phyloP scores from a whole-genome alignment of 2,329 filamentous ascomycete genomes.

The Cercospora canescens region DNA sequence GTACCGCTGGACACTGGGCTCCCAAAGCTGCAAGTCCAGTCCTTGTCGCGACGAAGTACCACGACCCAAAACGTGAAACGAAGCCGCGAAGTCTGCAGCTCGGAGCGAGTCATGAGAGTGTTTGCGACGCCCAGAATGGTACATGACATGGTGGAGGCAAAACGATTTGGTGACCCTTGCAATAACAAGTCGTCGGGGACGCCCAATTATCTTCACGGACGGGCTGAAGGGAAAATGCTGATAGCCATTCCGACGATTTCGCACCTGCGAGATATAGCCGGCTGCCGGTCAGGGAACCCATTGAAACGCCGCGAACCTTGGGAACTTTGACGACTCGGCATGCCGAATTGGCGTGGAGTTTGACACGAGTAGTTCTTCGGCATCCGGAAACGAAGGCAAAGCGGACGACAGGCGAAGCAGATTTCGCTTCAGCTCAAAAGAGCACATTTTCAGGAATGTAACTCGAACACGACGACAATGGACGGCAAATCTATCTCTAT shows the following conservation, averaged over 20 bases:
- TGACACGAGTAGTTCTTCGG: background rate
- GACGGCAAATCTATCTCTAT: background rate
- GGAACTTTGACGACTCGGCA: background rate
- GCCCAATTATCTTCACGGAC: too few species aligned
- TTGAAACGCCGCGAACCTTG: background rate
- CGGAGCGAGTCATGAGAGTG: background rate
- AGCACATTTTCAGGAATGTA: background rate
- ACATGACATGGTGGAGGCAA: background rate
- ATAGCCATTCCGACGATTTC: background rate
- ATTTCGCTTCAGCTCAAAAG: background rate
- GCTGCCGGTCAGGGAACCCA: background rate
- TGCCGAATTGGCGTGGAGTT: background rate
- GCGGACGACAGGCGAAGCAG: background rate
- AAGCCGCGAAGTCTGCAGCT: background rate
- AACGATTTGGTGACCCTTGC: too few species aligned
- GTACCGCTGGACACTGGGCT: background rate
- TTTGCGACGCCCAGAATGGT: background rate
- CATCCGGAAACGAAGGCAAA: background rate
- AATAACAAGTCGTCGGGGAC: too few species aligned
- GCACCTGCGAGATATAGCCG: background rate
- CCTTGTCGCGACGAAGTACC: background rate
- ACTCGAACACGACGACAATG: background rate
- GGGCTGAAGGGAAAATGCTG: too few species aligned
- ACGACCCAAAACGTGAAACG: background rate
- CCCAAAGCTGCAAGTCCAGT: background rate